Percentiles rank a stretch among this genome's conserved stretches.
phyloP scores from a whole-genome alignment of 306 rosid species.

The Vigna mungo region DNA sequence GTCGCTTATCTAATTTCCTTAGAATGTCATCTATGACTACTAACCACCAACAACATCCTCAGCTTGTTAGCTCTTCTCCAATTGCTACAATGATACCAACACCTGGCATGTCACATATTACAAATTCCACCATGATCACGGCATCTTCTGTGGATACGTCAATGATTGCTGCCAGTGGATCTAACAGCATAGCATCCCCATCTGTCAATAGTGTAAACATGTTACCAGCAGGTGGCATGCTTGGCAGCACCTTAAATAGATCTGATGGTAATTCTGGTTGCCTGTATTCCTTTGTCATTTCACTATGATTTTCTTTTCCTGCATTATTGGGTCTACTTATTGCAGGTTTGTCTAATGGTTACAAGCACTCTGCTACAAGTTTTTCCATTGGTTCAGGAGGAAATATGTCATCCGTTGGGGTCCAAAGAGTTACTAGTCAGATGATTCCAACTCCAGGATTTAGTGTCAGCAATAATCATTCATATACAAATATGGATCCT shows the following conservation, averaged over 20 bases:
- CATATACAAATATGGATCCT: constrained; percentile 71
- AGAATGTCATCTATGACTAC: constrained; percentile 52
- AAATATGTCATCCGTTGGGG: constrained; percentile 71
- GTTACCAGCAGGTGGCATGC: constrained; percentile 66
- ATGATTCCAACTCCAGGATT: constrained; percentile 99
- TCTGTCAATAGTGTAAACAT: constrained; percentile 72
- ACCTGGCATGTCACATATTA: constrained; percentile 82
- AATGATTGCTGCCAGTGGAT: constrained; percentile 60
- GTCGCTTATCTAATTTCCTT: constrained; percentile 62
- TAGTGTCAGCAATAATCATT: constrained; percentile 60
- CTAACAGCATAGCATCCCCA: constrained; percentile 57
- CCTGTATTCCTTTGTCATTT: constrained; percentile 25
- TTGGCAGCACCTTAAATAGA: constrained; percentile 67
- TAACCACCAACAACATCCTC: constrained; percentile 74
- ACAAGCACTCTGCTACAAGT: constrained; percentile 80
- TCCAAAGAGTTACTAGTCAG: constrained; percentile 76
- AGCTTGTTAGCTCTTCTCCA: constrained; percentile 70
- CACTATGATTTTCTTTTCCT: constrained; percentile 42
- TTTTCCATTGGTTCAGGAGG: constrained; percentile 80
- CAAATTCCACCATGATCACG: constrained; percentile 74
- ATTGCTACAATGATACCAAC: constrained; percentile 93
- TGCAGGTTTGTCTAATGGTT: constrained; percentile 86
- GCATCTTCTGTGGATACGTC: constrained; percentile 73
- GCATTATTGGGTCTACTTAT: constrained; percentile 37
- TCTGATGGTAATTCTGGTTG: constrained; percentile 65